phyloP scores from a whole-genome alignment of 441 rosid genomes.

The Populus hybrid region DNA sequence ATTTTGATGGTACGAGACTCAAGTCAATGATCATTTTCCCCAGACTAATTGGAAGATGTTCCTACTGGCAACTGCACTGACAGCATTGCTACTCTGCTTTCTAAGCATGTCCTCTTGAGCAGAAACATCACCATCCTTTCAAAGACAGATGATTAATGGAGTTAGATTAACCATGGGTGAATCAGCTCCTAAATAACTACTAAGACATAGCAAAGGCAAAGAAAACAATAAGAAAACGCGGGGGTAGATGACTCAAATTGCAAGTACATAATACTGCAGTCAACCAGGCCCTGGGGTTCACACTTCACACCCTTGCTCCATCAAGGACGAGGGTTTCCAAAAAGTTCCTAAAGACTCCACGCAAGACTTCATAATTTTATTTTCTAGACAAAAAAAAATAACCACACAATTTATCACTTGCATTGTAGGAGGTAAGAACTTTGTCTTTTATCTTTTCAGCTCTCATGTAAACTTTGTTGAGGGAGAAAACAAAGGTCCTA shows the following conservation, averaged over 20 bases:
- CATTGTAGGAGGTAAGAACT: neutral
- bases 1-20: neutral
- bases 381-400: neutral
- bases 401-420: neutral
- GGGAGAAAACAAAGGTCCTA: neutral
- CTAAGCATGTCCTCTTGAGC: constrained; percentile 82
- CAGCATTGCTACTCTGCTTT: constrained; percentile 54
- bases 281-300: neutral
- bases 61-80: constrained; percentile 60
- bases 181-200: neutral
- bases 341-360: neutral
- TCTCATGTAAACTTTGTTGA: neutral
- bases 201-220: neutral
- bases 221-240: neutral
- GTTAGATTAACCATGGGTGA: constrained; percentile 1
- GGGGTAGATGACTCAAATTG: neutral
- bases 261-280: neutral
- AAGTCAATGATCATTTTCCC: constrained; percentile 26
- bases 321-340: too few relatives aligned
- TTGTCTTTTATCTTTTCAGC: neutral
- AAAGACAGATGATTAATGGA: constrained; percentile 8
- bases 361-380: neutral
- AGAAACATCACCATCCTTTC: constrained; percentile 63
- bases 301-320: neutral
- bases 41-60: constrained; percentile 73